Evolutionary conservation across 176 grass and related monocot genomes (phyloP).

Genomic region (Zizania latifolia): DNA sequence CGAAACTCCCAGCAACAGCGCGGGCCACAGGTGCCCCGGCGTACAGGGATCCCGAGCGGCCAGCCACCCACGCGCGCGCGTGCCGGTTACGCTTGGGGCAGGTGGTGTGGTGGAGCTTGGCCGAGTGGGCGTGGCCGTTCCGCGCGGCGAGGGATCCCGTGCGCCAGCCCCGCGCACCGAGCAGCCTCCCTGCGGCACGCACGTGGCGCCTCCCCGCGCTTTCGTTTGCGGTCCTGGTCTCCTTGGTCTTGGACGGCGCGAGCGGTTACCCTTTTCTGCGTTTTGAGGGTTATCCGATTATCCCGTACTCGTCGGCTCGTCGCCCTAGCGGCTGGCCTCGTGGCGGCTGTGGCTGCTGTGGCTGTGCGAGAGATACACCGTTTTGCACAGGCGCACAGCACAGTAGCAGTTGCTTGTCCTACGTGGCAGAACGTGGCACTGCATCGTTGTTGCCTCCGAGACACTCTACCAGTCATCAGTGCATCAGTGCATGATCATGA

Average conservation of each 20-base stretch:
- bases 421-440: neutral
- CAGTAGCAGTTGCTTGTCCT: neutral
- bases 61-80: constrained; percentile 33
- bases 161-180: neutral
- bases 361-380: too few species aligned
- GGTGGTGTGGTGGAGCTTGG: neutral
- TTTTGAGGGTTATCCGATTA: neutral
- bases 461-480: too few species aligned
- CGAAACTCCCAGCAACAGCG: neutral
- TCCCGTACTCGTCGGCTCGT: too few species aligned
- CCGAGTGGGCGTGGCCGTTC: constrained; percentile 7
- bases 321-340: neutral
- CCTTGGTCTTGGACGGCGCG: neutral
- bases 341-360: too few species aligned
- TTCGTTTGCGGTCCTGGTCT: too few species aligned
- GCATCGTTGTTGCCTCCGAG: too few species aligned
- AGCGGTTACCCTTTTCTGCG: neutral
- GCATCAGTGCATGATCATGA: too few species aligned
- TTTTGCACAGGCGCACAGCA: too few species aligned
- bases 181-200: neutral
- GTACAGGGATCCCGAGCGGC: constrained; percentile 31
- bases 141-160: neutral
- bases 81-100: constrained; percentile 35
- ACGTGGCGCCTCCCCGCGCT: neutral
- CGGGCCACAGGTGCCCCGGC: neutral